A percentile compares a stretch with the other conserved stretches of the same genome.
phyloP scores from a whole-genome alignment of 495 filamentous ascomycete species.

The Arthonia radiata region DNA sequence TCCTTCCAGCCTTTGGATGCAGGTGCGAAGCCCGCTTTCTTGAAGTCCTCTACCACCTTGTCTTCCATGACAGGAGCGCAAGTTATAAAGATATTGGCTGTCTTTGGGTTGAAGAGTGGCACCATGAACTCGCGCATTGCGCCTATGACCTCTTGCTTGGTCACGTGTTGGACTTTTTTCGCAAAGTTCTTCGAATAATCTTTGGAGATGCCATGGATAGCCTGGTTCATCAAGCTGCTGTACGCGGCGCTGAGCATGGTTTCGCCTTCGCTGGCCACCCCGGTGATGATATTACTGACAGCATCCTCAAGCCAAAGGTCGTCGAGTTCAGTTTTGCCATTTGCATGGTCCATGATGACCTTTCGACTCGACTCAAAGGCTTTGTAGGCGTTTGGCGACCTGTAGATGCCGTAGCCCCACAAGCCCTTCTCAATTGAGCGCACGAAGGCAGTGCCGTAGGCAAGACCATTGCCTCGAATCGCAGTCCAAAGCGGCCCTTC shows the following conservation, averaged over 20 bases:
- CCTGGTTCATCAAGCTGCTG: slow-evolving; percentile 58
- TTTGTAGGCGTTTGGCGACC: slow-evolving; percentile 70
- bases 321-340: slow-evolving; percentile 39
- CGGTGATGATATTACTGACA: slow-evolving; percentile 64
- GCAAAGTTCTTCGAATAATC: slow-evolving; percentile 59
- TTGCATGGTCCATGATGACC: slow-evolving; percentile 45
- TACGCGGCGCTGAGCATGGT: slow-evolving; percentile 59
- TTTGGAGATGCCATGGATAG: slow-evolving; percentile 48
- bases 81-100: slow-evolving; percentile 66
- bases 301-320: slow-evolving; percentile 68
- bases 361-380: slow-evolving; percentile 55
- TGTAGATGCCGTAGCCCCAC: slow-evolving; percentile 59
- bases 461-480: slow-evolving; percentile 73
- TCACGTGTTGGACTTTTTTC: slow-evolving; percentile 48
- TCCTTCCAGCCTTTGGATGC: slow-evolving; percentile 46
- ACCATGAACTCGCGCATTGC: slow-evolving; percentile 52
- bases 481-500: slow-evolving; percentile 89
- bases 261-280: slow-evolving; percentile 62
- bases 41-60: slow-evolving; percentile 44
- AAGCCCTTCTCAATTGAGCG: slow-evolving; percentile 55
- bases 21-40: slow-evolving; percentile 51
- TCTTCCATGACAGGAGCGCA: slow-evolving; percentile 67
- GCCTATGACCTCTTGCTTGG: slow-evolving; percentile 47
- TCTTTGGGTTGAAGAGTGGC: slow-evolving; percentile 51
- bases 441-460: slow-evolving; percentile 60